phyloP scores from a whole-genome alignment of 805 yeast genomes.

The Saturnispora kantuleensis region DNA sequence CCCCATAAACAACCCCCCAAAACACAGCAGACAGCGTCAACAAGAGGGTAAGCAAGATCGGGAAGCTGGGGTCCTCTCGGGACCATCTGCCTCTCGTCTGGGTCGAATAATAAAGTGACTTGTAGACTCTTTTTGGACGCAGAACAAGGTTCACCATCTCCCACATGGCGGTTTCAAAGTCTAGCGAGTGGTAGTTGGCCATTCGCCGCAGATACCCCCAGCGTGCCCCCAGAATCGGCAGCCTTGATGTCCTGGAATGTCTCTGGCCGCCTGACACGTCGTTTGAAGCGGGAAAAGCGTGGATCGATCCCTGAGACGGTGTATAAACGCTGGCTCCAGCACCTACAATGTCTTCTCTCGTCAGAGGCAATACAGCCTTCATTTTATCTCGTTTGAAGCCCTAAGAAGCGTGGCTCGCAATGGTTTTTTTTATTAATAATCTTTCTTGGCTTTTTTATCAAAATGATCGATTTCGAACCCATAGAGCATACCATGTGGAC shows the following conservation, averaged over 20 bases:
- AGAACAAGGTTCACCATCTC: constrained; percentile 68
- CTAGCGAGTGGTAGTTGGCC: constrained; percentile 69
- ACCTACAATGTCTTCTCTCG: constrained; percentile 14
- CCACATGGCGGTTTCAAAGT: constrained; percentile 90
- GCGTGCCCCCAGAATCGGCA: too few species aligned
- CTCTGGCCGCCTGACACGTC: too few species aligned
- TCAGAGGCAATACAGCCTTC: constrained; percentile 12
- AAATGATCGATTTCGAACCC: not conserved
- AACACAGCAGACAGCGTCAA: constrained; percentile 69
- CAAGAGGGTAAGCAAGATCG: constrained; percentile 58
- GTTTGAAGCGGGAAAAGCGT: constrained; percentile 4
- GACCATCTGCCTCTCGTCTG: constrained; percentile 76
- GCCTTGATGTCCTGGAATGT: too few species aligned
- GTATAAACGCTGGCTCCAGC: constrained; percentile 1
- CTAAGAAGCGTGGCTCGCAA: not conserved
- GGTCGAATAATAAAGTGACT: constrained; percentile 71
- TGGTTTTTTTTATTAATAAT: not conserved
- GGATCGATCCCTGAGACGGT: constrained; percentile 12
- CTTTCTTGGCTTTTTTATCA: not conserved
- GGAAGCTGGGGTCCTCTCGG: constrained; percentile 87
- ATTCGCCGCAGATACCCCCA: constrained; percentile 30
- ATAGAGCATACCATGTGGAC: not conserved
- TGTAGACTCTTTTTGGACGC: constrained; percentile 74
- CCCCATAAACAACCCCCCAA: constrained; percentile 82
- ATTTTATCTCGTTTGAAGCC: not conserved